phyloP scores from a whole-genome alignment of 805 yeast species.

The Cyberlindnera xylosilytica region DNA sequence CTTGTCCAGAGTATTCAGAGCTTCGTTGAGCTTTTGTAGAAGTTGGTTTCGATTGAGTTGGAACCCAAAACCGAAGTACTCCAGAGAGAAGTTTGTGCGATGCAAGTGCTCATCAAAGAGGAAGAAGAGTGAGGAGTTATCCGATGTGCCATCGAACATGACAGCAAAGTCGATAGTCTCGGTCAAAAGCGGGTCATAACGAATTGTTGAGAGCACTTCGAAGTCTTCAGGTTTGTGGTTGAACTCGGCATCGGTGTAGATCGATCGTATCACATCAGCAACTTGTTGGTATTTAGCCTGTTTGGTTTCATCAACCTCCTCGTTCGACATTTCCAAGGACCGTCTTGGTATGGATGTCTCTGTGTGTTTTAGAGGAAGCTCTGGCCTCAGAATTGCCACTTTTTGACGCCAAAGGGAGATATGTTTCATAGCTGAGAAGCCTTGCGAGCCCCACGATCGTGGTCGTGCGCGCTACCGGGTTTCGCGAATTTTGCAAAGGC shows the following conservation, averaged over 20 bases:
- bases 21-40: slow-evolving; percentile 37
- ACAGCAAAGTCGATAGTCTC: slow-evolving; percentile 11
- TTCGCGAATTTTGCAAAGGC: too few species aligned
- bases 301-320: slow-evolving; percentile 6
- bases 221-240: slow-evolving; percentile 34
- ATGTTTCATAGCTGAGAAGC: too few species aligned
- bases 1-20: slow-evolving; percentile 31
- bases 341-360: neutral
- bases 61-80: slow-evolving; percentile 50
- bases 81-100: slow-evolving; percentile 52
- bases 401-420: too few species aligned
- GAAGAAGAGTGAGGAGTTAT: slow-evolving; percentile 42
- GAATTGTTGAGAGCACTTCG: slow-evolving; percentile 63
- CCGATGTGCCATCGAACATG: slow-evolving; percentile 12
- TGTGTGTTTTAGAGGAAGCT: too few species aligned
- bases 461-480: too few species aligned
- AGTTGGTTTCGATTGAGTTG: slow-evolving; percentile 42
- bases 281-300: slow-evolving; percentile 9
- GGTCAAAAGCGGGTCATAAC: slow-evolving; percentile 68
- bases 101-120: slow-evolving; percentile 61
- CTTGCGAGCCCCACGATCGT: too few species aligned
- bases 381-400: too few species aligned
- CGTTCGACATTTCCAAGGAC: neutral
- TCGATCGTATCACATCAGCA: slow-evolving; percentile 2
- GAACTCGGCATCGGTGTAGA: slow-evolving; percentile 11